Conservation (phyloP, 2,329 filamentous ascomycete genomes). For the Penicillium sp. region DNA sequence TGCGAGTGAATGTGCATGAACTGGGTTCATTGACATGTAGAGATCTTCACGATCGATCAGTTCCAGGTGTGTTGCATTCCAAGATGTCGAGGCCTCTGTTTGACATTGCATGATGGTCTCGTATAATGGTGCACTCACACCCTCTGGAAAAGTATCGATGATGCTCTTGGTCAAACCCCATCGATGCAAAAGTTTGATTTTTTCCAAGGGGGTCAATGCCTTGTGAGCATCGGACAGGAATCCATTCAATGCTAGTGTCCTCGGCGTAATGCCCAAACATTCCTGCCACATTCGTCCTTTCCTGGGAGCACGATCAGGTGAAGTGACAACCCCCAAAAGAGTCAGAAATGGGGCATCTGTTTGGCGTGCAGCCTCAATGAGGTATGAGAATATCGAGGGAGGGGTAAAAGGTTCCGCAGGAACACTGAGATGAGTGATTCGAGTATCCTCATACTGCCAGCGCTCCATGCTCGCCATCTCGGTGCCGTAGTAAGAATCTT, state of each 20-base stretch:
- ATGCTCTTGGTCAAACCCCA: slow-evolving; percentile 59
- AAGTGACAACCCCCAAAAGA: slow-evolving; percentile 46
- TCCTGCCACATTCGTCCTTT: slow-evolving; percentile 34
- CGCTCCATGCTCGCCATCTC: slow-evolving; percentile 53
- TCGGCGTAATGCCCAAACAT: slow-evolving; percentile 49
- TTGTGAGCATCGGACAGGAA: slow-evolving; percentile 57
- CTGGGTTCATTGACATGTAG: slow-evolving; percentile 55
- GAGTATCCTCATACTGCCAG: slow-evolving; percentile 53
- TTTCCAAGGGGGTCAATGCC: slow-evolving; percentile 50
- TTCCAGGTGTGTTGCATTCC: slow-evolving; percentile 64
- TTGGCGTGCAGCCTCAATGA: slow-evolving; percentile 40
- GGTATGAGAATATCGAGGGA: slow-evolving; percentile 55
- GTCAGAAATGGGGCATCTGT: slow-evolving; percentile 44
- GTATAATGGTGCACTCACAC: slow-evolving; percentile 70
- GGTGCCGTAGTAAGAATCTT: slow-evolving; percentile 53
- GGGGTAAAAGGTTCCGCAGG: slow-evolving; percentile 50
- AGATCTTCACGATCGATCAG: slow-evolving; percentile 79
- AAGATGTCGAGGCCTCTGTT: slow-evolving; percentile 69
- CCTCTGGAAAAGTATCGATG: slow-evolving; percentile 78
- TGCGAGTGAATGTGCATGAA: slow-evolving; percentile 34
- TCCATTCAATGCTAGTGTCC: slow-evolving; percentile 63
- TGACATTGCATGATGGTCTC: slow-evolving; percentile 83
- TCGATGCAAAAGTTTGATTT: slow-evolving; percentile 67
- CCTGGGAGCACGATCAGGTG: slow-evolving; percentile 23
- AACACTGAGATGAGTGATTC: slow-evolving; percentile 41